These are phyloP conservation scores for Withania somnifera DNA, from an alignment of 305 asterid genomes.

Conservation along the genomic window DNA sequence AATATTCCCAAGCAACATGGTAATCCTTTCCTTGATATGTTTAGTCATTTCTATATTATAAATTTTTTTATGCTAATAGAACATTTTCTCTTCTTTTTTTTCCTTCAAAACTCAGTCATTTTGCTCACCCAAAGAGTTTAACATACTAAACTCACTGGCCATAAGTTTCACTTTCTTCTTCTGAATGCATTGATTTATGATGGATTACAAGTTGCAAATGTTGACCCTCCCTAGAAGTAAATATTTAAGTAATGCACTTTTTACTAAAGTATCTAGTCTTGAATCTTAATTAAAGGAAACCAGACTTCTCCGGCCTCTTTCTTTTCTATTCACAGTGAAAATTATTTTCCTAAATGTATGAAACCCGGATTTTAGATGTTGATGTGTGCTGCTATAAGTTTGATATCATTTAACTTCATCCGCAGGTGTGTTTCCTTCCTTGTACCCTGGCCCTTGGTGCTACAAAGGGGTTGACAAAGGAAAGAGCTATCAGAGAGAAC, in stretches of 20 bases:
- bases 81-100: neutral
- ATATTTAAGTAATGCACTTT: neutral
- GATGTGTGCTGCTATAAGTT: neutral
- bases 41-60: neutral
- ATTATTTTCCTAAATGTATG: neutral
- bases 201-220: neutral
- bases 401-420: constrained; percentile 3
- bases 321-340: neutral
- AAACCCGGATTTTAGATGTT: neutral
- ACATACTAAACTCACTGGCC: neutral
- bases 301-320: neutral
- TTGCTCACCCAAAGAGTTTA: neutral
- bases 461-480: constrained; percentile 67
- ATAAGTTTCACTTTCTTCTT: neutral
- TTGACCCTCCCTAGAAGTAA: neutral
- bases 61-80: neutral
- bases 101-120: neutral
- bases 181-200: neutral
- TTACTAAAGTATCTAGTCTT: neutral
- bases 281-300: neutral
- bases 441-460: constrained; percentile 98
- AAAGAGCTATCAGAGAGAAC: constrained; percentile 65
- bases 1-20: neutral
- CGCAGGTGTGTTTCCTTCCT: constrained; percentile 89
- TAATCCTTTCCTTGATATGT: neutral